Percentiles rank a stretch among this genome's conserved stretches.
These are phyloP conservation scores for Amphicarpaea edgeworthii DNA, from an alignment of 306 rosid genomes.

Conservation along the genomic window DNA sequence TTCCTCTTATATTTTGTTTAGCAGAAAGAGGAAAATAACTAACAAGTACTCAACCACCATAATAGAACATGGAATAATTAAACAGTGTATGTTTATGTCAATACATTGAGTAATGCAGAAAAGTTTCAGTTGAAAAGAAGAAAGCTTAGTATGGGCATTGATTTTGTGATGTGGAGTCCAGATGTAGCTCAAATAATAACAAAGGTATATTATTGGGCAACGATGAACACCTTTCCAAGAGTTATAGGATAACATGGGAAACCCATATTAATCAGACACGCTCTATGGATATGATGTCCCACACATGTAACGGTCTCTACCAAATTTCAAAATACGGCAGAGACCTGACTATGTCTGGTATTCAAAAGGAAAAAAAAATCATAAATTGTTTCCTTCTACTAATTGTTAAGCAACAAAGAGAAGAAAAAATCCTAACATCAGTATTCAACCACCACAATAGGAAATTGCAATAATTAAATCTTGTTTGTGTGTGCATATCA, in stretches of 20 bases:
- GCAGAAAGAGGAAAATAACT: no score
- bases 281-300: slow-evolving; percentile 44
- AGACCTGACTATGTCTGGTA: slow-evolving; percentile 51
- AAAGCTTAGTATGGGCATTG: no score
- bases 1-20: neutral
- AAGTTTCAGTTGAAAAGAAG: neutral
- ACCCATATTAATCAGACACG: slow-evolving; percentile 43
- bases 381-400: neutral
- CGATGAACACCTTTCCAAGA: slow-evolving; percentile 55
- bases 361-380: neutral
- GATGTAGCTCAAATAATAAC: slow-evolving; percentile 67
- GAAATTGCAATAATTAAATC: neutral
- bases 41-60: neutral
- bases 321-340: slow-evolving; percentile 2
- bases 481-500: neutral
- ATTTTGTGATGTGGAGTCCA: slow-evolving; percentile 50
- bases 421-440: neutral
- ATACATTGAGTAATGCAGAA: neutral
- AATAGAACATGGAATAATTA: neutral
- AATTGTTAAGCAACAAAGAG: neutral
- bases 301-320: slow-evolving; percentile 49
- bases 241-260: slow-evolving; percentile 45
- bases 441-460: neutral
- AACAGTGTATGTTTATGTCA: neutral
- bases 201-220: slow-evolving; percentile 53